Base-by-base conservation (phyloP, 148 eudicot genomes). In the Agrostemma githago region DNA sequence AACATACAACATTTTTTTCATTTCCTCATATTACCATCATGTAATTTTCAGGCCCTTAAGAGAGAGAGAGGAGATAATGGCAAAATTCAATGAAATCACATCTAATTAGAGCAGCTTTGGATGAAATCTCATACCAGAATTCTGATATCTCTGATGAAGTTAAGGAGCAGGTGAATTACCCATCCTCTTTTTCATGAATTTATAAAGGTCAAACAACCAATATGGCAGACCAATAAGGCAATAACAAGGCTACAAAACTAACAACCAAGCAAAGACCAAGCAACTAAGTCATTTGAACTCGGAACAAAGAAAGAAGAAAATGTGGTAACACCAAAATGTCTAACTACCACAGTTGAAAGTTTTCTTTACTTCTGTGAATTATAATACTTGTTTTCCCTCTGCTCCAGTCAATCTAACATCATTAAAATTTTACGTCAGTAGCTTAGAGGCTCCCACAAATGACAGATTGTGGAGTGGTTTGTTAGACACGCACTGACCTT, bases 91-190 rank as follows among this genome's bases (percentile, higher is more conserved):
- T n/a, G n/a, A n/a, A n/a, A n/a, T n/a, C n/a, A n/a, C 97, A 34
- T 77, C 95, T 69, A 74, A 74, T 82, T 94, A 82, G 98, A 94
- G 85, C 89, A 79, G 92, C 91, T 82, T 77, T 94, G 65, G 83
- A 77, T 80, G 87, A 80, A 61, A 83, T 91, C 77, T 79, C 84
- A 73, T 84, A 76, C 34, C 93, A 88, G 61, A 83, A 82, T 38
- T 93, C 91, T 80, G 97, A 89, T 79, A 89, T 94, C 51, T 88
- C 98, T 11, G 98, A 94, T 67, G 98, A 94, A 89, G 88, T 94
- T 61, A 91, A 88, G 79, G 98, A 94, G 76, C 98, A 94, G 96
- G 98, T 94, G 67, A 51, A 26, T 66, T 53, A 70, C 43, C 9
- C 63, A 20, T 17, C 34, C 73, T 62, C n/a, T 71, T 8, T 57